A percentile compares a stretch with the other conserved stretches of the same genome.
phyloP scores from a whole-genome alignment of 2,329 filamentous ascomycete species.

The Pseudogymnoascus sp. region DNA sequence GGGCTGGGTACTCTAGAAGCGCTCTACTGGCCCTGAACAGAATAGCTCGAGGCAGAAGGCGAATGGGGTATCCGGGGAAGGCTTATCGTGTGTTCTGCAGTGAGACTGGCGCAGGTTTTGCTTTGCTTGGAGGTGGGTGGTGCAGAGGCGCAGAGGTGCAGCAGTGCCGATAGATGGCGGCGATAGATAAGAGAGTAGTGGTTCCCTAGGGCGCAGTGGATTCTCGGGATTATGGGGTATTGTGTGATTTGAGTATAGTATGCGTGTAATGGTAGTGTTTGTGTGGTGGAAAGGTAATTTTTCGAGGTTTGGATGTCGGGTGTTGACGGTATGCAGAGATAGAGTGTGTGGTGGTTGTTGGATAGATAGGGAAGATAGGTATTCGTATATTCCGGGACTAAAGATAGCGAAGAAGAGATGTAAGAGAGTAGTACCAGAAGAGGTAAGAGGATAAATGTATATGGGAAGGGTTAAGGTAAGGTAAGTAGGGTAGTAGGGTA shows the following conservation, averaged over 20 bases:
- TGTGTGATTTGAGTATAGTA: conserved; percentile 1
- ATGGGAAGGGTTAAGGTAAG: background rate
- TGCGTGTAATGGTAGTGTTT: background rate
- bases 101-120: background rate
- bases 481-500: background rate
- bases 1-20: conserved; percentile 1
- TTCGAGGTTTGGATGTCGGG: background rate
- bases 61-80: conserved; percentile 4
- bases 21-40: conserved; percentile 5
- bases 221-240: background rate
- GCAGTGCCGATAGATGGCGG: background rate
- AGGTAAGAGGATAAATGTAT: background rate
- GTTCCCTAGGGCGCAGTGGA: background rate
- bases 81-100: conserved; percentile 1
- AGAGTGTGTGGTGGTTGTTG: background rate
- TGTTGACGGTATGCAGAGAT: conserved; percentile 7
- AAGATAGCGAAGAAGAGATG: background rate
- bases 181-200: background rate
- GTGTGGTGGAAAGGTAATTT: background rate
- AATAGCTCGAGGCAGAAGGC: conserved; percentile 3
- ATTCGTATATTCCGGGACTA: background rate
- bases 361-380: conserved; percentile 1
- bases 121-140: background rate
- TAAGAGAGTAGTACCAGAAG: background rate
- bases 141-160: background rate